Evolutionary conservation across 768 basidiomycete species (phyloP), one percentile per base, ranked within the genome.

Genomic region (Leccinum subtestaceum): DNA sequence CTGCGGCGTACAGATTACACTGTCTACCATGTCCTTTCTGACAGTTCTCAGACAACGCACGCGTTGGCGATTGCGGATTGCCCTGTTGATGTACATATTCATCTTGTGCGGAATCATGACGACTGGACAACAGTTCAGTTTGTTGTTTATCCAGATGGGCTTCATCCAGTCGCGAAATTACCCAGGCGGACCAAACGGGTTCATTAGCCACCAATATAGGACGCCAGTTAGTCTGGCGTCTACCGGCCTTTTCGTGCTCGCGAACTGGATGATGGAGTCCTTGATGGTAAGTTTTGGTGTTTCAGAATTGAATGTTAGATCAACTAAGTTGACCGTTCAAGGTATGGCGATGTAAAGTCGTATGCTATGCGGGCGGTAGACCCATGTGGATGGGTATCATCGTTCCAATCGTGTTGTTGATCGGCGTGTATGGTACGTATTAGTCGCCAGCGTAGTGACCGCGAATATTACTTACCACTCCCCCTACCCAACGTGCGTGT

Each of bases 331-430:
- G 25, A 50, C 34, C 19, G n/a, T 56, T n/a, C 27, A 52, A 67
- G 65, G 66, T 67, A 11, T 67, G 65, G 65, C 60, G 65, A 9
- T 67, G 66, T 62, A 59, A 56, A 36, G 63, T 67, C 12, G 54
- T 67, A 13, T 67, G 63, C 48, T 25, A 19, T 17, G 32, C 57
- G 11, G 66, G 60, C 25, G 66, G 56, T 2, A 43, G 10, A 21
- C 58, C 56, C 4, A 4, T 48, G 13, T 62, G 63, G 60, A 11
- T 38, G n/a, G 53, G 66, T 3, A 23, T 67, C 49, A 1, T 59
- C 40, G 1, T 65, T 19, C 60, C 65, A 2, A 34, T 10, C 5
- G 12, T 43, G 25, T 1, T 67, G 25, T 43, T 67, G n/a, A 15
- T 56, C 32, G 9, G 32, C 12, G 60, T 62, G 34, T 68, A 56